Evolutionary conservation across 441 rosid genomes (phyloP), one percentile per base, ranked within the genome.

Genomic region (Croton laevigatus): DNA sequence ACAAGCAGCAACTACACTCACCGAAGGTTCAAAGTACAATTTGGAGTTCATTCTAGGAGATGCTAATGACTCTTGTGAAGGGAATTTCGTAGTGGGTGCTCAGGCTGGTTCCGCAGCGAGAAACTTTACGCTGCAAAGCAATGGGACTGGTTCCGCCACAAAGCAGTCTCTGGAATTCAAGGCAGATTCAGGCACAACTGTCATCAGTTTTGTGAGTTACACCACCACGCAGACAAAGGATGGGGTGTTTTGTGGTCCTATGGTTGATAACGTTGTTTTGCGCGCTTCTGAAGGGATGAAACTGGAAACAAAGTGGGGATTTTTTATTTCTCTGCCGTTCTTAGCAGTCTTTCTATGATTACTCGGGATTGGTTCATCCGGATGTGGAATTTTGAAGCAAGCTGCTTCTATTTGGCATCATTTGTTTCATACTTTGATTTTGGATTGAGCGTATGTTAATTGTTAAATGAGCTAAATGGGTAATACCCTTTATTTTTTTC

Each of bases 11-110:
- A 53, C 76, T 45, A 70, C 66, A 42, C 83, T 82, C 14, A 72
- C 32, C 5, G 65, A 78, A 46, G 87, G 85, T 67, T 81, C 87
- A 2, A 34, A 71, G 44, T 86, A 84, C 70, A 78, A 62, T 40
- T 69, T 85, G 59, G 82, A 81, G 19, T 89, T 87, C 73, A 76
- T 75, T n/a, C 75, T 85, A 5, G 95, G 89, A 57, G 88, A 87
- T 12, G 88, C 86, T 36, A 81, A 81, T 22, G 74, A 82, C 58
- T 82, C 73, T 0, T 86, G 89, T 36, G 68, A 46, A 40, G 91
- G 84, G 38, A 71, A 68, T 44, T 80, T 87, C 17, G 9, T 73
- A 7, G 83, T 85, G 40, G 75, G 78, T 61, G 88, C 79, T 40
- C 81, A 74, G 77, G 88, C 85, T 51, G 87, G 92, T 46, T 19